These are phyloP conservation scores for Ogataea methanolica DNA, from an alignment of 805 yeast species.

Conservation along the genomic window DNA sequence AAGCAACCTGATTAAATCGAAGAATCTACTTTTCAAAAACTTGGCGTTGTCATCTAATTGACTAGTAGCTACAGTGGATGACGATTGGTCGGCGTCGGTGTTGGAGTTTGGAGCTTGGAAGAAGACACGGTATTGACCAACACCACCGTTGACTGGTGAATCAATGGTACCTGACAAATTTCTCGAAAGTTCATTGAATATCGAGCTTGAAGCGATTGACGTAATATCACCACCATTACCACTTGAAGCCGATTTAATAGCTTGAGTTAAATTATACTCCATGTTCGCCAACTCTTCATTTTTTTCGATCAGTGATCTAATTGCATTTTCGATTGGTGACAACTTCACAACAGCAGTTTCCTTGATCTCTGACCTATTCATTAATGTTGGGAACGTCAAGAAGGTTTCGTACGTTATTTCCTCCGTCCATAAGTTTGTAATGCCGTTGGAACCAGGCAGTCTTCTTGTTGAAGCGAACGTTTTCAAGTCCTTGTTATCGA, in stretches of 20 bases:
- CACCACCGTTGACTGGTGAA: conserved; percentile 91
- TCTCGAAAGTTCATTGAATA: conserved; percentile 63
- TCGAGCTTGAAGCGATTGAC: conserved; percentile 15
- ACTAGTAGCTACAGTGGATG: conserved; percentile 13
- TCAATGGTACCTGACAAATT: conserved; percentile 81
- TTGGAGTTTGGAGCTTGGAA: conserved; percentile 23
- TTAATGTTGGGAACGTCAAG: conserved; percentile 79
- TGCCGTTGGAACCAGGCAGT: conserved; percentile 67
- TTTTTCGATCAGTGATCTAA: conserved; percentile 59
- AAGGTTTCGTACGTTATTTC: conserved; percentile 74
- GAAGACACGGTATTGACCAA: conserved; percentile 74
- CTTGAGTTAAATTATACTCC: conserved; percentile 54
- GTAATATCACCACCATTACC: conserved; percentile 19
- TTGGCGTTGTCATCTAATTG: conserved; percentile 20
- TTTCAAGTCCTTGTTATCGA: conserved; percentile 68
- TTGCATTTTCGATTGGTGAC: conserved; percentile 84
- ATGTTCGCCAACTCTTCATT: conserved; percentile 67
- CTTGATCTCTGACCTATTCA: conserved; percentile 76
- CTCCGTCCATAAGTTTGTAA: conserved; percentile 82
- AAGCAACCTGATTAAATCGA: conserved; percentile 63
- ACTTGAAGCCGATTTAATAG: conserved; percentile 35
- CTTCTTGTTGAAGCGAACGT: conserved; percentile 66
- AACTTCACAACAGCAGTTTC: conserved; percentile 43
- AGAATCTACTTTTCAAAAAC: conserved; percentile 46
- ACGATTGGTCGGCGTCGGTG: too few species aligned